Conservation (phyloP, 148 eudicot genomes). For the Fallopia convolvulus region DNA sequence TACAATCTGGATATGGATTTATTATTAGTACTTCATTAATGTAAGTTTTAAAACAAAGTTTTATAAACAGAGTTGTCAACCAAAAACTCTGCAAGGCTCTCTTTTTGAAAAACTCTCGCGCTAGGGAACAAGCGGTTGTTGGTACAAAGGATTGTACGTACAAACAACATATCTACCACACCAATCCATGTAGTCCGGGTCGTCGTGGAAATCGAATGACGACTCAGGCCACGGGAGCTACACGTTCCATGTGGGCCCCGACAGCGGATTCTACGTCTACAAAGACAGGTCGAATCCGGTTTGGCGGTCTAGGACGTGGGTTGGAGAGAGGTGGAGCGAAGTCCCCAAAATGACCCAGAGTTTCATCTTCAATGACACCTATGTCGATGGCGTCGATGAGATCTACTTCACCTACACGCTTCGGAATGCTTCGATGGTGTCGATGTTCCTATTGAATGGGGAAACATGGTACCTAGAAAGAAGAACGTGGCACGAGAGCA, state of each 20-base stretch:
- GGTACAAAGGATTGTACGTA: too few species aligned
- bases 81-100: too few species aligned
- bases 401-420: constrained; percentile 17
- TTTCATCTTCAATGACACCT: constrained; percentile 23
- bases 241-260: constrained; percentile 18
- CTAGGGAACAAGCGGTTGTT: too few species aligned
- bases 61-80: too few species aligned
- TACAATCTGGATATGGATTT: too few species aligned
- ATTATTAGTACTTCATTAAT: too few species aligned
- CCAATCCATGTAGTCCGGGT: too few species aligned
- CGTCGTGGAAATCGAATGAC: constrained; percentile 43
- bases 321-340: constrained; percentile 36
- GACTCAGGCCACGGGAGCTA: constrained; percentile 41
- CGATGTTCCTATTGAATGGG: constrained; percentile 28
- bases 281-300: constrained; percentile 13
- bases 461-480: constrained; percentile 26
- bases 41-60: too few species aligned
- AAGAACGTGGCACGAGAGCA: constrained; percentile 25
- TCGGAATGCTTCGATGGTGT: constrained; percentile 16
- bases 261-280: constrained; percentile 30
- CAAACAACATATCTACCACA: too few species aligned
- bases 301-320: constrained; percentile 41
- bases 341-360: constrained; percentile 29
- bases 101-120: too few species aligned
- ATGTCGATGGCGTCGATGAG: constrained; percentile 24